Percentiles rank a stretch among this genome's conserved stretches.
Conservation (phyloP, 2,329 filamentous ascomycete genomes). For the Aspergillus flavus region DNA sequence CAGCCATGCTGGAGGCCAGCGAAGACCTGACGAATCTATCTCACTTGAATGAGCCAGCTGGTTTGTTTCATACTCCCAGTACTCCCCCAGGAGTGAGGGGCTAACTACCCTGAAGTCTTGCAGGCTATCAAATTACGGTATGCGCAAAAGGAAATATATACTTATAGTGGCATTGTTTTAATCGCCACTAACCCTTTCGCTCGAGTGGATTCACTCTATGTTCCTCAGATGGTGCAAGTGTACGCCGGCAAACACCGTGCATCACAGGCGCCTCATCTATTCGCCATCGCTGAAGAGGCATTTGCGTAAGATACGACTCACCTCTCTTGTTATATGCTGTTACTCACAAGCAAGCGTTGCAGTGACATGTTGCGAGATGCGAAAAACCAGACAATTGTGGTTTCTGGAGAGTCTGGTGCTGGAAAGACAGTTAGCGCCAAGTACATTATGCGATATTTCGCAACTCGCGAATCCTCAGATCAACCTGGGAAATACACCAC, state of each 20-base stretch:
- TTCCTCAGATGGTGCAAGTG: slow-evolving; percentile 99
- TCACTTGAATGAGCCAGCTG: slow-evolving; percentile 96
- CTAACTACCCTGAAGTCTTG: slow-evolving; percentile 64
- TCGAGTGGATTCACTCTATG: slow-evolving; percentile 94
- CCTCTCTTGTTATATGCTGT: slow-evolving; percentile 1
- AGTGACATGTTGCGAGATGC: slow-evolving; percentile 96
- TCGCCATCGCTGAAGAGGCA: slow-evolving; percentile 97
- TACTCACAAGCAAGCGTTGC: slow-evolving; percentile 41
- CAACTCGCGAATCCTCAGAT: slow-evolving; percentile 91
- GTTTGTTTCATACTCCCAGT: slow-evolving; percentile 54
- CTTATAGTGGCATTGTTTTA: slow-evolving; percentile 96
- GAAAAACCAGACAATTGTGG: slow-evolving; percentile 97
- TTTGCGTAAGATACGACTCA: slow-evolving; percentile 71
- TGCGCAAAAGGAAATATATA: slow-evolving; percentile 98
- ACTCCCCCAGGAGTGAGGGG: slow-evolving; percentile 4
- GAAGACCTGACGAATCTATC: slow-evolving; percentile 97
- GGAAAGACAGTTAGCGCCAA: slow-evolving; percentile 99
- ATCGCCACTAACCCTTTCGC: slow-evolving; percentile 99
- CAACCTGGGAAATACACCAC: slow-evolving; percentile 77
- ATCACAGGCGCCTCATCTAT: slow-evolving; percentile 95
- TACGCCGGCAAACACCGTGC: slow-evolving; percentile 96
- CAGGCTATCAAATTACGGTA: slow-evolving; percentile 98
- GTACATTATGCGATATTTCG: slow-evolving; percentile 99
- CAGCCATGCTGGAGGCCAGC: slow-evolving; percentile 95
- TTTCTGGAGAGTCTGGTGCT: slow-evolving; percentile 98